Base-by-base conservation (phyloP, 768 basidiomycete genomes). In the Heimioporus sp. region DNA sequence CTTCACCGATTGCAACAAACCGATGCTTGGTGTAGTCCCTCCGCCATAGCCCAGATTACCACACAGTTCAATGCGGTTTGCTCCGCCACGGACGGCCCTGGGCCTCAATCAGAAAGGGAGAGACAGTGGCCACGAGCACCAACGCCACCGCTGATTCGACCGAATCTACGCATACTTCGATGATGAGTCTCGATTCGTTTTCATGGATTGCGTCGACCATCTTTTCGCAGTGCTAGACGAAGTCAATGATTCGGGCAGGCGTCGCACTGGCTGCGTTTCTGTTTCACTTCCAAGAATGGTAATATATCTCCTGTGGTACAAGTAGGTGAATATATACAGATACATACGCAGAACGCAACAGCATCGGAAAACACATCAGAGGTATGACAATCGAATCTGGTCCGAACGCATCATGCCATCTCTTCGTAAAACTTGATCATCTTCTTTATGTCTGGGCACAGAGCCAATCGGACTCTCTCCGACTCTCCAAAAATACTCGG, bases 21-120 rank as follows among this genome's bases (percentile, higher is more conserved):
- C 92, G n/a, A 87, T 56, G 53, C 81, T 87, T 5, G 92, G 91
- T 0, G 92, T 93, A 16, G 83, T 87, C 10, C 92, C 92, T 19
- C 92, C 92, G 20, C 90, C 92, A n/a, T n/a, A 36, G 40, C 48
- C 41, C 24, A 49, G 48, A 20, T 85, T 87, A 7, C 74, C 79
- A 60, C 89, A 92, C 12, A 92, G 65, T 62, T 91, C 88, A n/a
- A 92, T 76, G 55, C 88, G 79, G 65, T 90, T 76, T 43, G 87
- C 86, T 10, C 88, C 87, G 32, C 80, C 88, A 37, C 72, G 65
- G n/a, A 81, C 72, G 36, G 92, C 87, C 64, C 90, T 91, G 63
- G 15, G 24, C 7, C 24, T 36, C 28, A 32, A 35, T 53, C 41
- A 49, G 37, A 51, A 35, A 47, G 43, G 11, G 46, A 19, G 28